phyloP scores from a whole-genome alignment of 306 rosid species.

The Cucumis hystrix region DNA sequence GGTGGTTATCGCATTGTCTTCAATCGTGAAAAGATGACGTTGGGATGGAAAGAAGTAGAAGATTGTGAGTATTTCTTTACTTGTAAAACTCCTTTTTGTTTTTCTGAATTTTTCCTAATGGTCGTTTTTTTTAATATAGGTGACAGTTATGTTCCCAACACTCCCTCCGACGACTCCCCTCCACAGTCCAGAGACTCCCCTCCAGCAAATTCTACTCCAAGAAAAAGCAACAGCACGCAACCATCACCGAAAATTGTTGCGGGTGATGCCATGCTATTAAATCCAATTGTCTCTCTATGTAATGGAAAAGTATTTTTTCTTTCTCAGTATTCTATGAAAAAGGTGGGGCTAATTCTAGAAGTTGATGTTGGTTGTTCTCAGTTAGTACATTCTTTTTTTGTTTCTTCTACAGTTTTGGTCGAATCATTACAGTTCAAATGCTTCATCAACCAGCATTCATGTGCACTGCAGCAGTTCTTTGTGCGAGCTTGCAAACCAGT shows the following conservation, averaged over 20 bases:
- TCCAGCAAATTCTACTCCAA: background rate
- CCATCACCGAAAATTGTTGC: background rate
- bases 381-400: background rate
- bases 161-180: constrained; percentile 12
- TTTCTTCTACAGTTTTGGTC: constrained; percentile 3
- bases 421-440: constrained; percentile 44
- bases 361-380: background rate
- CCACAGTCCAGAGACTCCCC: constrained; percentile 21
- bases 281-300: constrained; percentile 13
- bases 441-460: constrained; percentile 46
- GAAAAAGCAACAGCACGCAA: background rate
- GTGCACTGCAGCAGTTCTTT: constrained; percentile 51
- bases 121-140: background rate
- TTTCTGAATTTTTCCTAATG: background rate
- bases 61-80: constrained; percentile 42
- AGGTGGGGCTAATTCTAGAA: background rate
- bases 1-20: constrained; percentile 60
- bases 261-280: constrained; percentile 20
- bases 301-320: constrained; percentile 25
- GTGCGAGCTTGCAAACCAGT: constrained; percentile 23
- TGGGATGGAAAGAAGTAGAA: constrained; percentile 67
- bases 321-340: background rate
- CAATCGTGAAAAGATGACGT: constrained; percentile 54
- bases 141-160: background rate
- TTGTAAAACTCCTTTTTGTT: background rate